Base-by-base conservation (phyloP, 208 protist genomes). In the Vickermania ingenoplastis region DNA sequence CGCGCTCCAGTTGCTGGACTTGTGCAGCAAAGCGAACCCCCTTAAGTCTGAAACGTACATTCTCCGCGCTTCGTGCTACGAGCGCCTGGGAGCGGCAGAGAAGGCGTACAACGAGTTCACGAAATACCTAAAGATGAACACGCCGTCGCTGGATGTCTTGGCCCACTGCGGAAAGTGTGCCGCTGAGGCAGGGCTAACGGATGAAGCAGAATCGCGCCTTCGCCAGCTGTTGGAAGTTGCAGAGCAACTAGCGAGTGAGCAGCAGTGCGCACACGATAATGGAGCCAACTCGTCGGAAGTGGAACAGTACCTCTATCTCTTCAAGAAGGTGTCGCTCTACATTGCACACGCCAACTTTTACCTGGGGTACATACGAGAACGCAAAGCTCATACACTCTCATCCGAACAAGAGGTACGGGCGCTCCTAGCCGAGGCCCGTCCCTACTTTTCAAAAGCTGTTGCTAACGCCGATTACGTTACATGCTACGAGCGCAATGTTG, bases 121-220 rank as follows among this genome's bases (percentile, higher is more conserved):
- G 48, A 92, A 95, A 67, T 92, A 92, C 70, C 70, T 95, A 50
- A 83, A 76, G 59, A 67, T 95, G 31, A 72, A 41, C 25, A 54
- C 60, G 48, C 73, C 88, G 1, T 82, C 80, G 17, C 70, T 91
- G 72, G 80, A 73, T 22, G 72, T 91, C 41, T 57, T 92, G 31
- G 83, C 80, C 7, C 82, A 90, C 67, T 88, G 82, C 57, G 83
- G 83, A 41, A 86, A 89, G 73, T 95, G 84, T 53, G 88, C 88
- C 2, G 66, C 78, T 23, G 77, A 91, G 61, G 82, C 82, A 0
- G 85, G 79, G n/a, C 52, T 79, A 25, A 61, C 53, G 29, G 79
- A 83, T 13, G 77, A 51, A 17, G 82, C 82, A 1, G 68, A 77
- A 28, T 53, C 45, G 24, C 67, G 85, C 57, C 74, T 92, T 41